Percentiles rank a stretch among this genome's conserved stretches.
Evolutionary conservation across 495 filamentous ascomycete species (phyloP).

Genomic region (Aspergillus incahuasiensis): DNA sequence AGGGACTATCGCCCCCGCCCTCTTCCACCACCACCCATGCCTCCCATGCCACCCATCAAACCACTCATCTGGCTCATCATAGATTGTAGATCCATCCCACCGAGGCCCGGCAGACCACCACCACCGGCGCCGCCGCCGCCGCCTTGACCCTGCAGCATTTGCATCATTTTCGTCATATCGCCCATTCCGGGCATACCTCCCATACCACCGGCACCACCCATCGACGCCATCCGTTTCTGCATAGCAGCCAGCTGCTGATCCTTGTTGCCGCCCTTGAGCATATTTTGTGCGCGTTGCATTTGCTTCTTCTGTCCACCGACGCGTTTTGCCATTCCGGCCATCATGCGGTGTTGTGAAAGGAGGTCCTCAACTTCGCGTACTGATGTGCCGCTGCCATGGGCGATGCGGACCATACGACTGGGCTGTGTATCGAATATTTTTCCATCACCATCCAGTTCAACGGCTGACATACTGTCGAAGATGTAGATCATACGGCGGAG

Average conservation of each 20-base stretch:
- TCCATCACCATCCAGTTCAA: constrained; percentile 91
- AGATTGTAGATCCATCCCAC: constrained; percentile 73
- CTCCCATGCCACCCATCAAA: constrained; percentile 57
- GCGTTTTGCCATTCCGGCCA: constrained; percentile 99
- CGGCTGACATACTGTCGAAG: constrained; percentile 94
- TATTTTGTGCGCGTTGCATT: constrained; percentile 88
- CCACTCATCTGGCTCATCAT: constrained; percentile 83
- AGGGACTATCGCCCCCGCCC: constrained; percentile 34
- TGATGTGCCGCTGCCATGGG: constrained; percentile 79
- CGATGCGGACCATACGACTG: constrained; percentile 89
- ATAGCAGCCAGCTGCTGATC: constrained; percentile 94
- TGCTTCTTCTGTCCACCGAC: constrained; percentile 96
- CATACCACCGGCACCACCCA: constrained; percentile 75
- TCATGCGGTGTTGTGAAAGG: constrained; percentile 96
- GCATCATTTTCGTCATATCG: constrained; percentile 80
- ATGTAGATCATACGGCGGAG: constrained; percentile 99
- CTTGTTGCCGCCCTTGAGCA: constrained; percentile 82
- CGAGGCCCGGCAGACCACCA: constrained; percentile 45
- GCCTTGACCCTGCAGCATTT: constrained; percentile 56
- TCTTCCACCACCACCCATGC: constrained; percentile 33
- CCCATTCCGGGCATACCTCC: constrained; percentile 58
- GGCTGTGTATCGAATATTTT: constrained; percentile 92
- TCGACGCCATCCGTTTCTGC: constrained; percentile 90
- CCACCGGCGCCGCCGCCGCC: constrained; percentile 40
- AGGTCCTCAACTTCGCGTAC: constrained; percentile 96